Evolutionary conservation across 768 basidiomycete genomes (phyloP), one percentile per base, ranked within the genome.

Genomic region (Hemileccinum rubropunctum): DNA sequence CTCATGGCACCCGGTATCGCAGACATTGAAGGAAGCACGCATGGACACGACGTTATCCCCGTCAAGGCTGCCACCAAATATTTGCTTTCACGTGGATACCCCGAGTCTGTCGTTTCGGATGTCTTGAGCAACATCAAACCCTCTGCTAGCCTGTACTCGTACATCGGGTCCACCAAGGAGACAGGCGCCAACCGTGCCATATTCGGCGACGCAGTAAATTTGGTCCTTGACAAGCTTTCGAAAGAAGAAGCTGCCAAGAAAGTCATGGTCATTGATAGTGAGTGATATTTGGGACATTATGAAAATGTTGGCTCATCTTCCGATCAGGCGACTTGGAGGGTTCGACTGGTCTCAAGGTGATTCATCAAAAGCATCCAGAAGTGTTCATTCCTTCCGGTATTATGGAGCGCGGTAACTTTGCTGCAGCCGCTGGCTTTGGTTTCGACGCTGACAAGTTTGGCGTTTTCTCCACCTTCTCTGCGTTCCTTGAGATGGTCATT

Each of bases 331-430:
- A 93, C 63, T 70, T 93, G 41, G 90, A 94, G 73, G 91, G 91
- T 30, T 93, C 91, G 0, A 94, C 91, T 26, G 91, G 91, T 48
- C 71, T 94, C 58, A 92, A 90, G 70, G 82, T 77, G 42, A 93
- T 94, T 51, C 91, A 92, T 68, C 82, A 90, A 71, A 90, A 89
- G 69, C 88, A 93, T 60, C 91, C 91, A 3, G 90, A 93, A 65
- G 88, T 91, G 15, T 93, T 91, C 63, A 54, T 90, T 39, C 79
- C 87, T 6, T 89, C 86, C n/a, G 90, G 88, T 37, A 86, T 90
- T 67, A 89, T 88, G 89, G 88, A 90, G 67, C 79, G 88, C 28
- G 82, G 88, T 47, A 91, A 91, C 69, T 86, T 88, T 60, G 83
- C 84, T 17, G 88, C 88, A 1, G 88, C 89, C 6, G 88, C 89